Base-by-base conservation (phyloP, 2,329 filamentous ascomycete genomes). In the Sordariomycetes sp. region DNA sequence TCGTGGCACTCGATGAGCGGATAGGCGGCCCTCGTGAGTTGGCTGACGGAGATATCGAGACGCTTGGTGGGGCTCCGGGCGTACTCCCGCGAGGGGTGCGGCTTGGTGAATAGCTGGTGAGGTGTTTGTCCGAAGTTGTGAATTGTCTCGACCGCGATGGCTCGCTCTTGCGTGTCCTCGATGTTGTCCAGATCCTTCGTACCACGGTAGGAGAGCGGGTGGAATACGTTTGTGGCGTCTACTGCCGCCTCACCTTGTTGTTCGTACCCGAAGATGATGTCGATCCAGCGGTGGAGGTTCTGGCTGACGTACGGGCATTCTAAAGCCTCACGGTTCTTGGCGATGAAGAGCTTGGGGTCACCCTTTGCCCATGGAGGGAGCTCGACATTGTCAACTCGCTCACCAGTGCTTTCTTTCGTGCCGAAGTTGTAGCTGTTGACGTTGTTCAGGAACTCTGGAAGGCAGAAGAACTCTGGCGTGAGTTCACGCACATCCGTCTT, bases 41-140 rank as follows among this genome's bases (percentile, higher is more conserved):
- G 86, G 63, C 90, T 86, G 1, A 90, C 85, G 0, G 87, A 81
- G 0, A 83, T 88, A 69, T 99, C 93, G 0, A 99, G 76, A 59
- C 90, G 82, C 59, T 82, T 83, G 3, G 80, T 75, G 5, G 83
- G 85, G 58, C 85, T 81, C 24, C 82, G 76, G 4, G 80, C 72
- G 59, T 88, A 81, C 63, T 96, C 91, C 16, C 87, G 82, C n/a
- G 81, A 74, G 3, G 88, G 86, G 70, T 99, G 94, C 14, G 88
- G 79, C 60, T 87, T 87, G 52, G 84, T 82, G 69, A 97, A 99
- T 18, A 97, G 88, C 69, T 99, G 95, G 65, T 95, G 89, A 1
- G 95, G 94, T 1, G 95, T 99, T 70, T 99, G 94, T 0, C 94
- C 94, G 70, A 99, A 99, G 65, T 97, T 97, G 72, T 99, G 93